phyloP scores from a whole-genome alignment of 352 stramenopile genomes.

The Phytophthora pinifolia region DNA sequence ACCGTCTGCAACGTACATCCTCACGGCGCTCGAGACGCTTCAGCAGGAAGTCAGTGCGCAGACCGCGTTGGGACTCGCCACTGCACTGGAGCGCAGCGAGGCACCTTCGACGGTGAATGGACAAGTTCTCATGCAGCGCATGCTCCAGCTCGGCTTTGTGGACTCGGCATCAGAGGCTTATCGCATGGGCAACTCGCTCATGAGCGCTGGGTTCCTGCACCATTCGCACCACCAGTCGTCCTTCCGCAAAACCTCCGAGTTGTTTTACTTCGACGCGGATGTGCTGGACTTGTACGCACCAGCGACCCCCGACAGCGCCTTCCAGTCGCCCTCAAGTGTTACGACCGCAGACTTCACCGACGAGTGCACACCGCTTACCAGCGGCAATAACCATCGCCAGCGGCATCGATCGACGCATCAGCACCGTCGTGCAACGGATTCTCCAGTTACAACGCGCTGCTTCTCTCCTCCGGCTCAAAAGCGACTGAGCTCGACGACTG shows the following conservation, averaged over 20 bases:
- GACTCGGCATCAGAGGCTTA: slow-evolving; percentile 47
- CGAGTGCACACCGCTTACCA: slow-evolving; percentile 9
- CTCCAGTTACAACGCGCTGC: slow-evolving; percentile 22
- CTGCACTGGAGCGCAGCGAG: slow-evolving; percentile 28
- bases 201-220: slow-evolving; percentile 69
- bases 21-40: slow-evolving; percentile 49
- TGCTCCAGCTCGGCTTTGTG: slow-evolving; percentile 62
- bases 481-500: slow-evolving; percentile 27
- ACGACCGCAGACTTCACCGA: slow-evolving; percentile 5
- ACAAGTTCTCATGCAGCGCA: slow-evolving; percentile 56
- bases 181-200: slow-evolving; percentile 58
- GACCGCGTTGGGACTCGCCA: slow-evolving; percentile 37
- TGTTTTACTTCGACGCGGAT: slow-evolving; percentile 53
- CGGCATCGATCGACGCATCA: slow-evolving; percentile 8
- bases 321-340: slow-evolving; percentile 2
- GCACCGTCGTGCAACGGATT: slow-evolving; percentile 26
- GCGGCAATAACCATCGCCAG: background rate
- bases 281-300: slow-evolving; percentile 33
- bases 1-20: slow-evolving; percentile 50
- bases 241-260: slow-evolving; percentile 50
- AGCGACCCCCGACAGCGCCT: slow-evolving; percentile 9
- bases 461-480: slow-evolving; percentile 31
- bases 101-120: slow-evolving; percentile 39
- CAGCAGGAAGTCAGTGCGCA: slow-evolving; percentile 47
- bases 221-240: slow-evolving; percentile 45